Conservation (phyloP, 768 basidiomycete genomes). For the Kwoniella shandongensis region DNA sequence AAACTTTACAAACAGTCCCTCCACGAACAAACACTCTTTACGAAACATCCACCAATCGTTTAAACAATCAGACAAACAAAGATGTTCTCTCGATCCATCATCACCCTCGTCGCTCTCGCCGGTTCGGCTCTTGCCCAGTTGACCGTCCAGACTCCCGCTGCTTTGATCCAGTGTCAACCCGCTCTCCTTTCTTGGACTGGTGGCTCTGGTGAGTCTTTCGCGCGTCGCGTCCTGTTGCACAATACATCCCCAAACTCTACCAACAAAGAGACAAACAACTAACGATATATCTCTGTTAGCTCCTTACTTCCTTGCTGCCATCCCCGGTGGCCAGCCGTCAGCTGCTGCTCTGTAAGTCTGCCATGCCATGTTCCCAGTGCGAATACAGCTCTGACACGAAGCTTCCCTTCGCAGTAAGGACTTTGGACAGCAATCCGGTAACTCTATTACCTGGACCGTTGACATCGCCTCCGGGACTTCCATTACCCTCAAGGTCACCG, state of each 20-base stretch:
- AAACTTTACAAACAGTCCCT: no score
- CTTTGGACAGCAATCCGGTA: conserved; percentile 34
- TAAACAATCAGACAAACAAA: no score
- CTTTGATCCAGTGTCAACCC: conserved; percentile 41
- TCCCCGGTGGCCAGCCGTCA: conserved; percentile 41
- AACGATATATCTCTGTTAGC: conserved; percentile 6
- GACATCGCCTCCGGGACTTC: conserved; percentile 51
- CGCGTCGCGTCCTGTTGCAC: neutral
- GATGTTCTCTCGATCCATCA: conserved; percentile 28
- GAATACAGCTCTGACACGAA: neutral
- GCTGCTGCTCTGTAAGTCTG: conserved; percentile 36
- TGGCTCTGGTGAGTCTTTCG: conserved; percentile 26
- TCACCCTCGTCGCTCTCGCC: conserved; percentile 23
- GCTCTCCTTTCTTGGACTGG: conserved; percentile 34
- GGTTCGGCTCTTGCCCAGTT: conserved; percentile 33
- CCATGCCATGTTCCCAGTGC: neutral
- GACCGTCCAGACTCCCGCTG: conserved; percentile 38
- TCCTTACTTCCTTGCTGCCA: conserved; percentile 41
- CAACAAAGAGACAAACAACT: no score
- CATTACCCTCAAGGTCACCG: conserved; percentile 64
- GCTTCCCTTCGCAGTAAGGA: conserved; percentile 17
- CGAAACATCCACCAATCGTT: no score
- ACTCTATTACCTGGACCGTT: conserved; percentile 41
- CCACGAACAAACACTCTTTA: no score
- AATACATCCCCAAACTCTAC: no score